These are phyloP conservation scores for Trichoderma pleuroti DNA, from an alignment of 2,329 filamentous ascomycete species.

Conservation along the genomic window DNA sequence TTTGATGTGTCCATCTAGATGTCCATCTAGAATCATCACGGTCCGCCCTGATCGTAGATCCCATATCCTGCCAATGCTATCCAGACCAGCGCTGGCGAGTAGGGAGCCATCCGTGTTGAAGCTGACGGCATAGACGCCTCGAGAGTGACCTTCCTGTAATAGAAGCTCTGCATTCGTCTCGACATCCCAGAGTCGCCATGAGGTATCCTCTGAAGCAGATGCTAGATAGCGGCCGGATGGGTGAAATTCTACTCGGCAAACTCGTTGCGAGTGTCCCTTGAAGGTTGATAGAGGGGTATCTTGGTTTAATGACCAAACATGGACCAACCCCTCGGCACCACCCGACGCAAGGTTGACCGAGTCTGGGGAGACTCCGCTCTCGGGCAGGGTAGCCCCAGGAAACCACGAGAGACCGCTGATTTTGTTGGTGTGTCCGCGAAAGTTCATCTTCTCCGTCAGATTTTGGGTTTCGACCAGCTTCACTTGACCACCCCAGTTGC, in stretches of 20 bases:
- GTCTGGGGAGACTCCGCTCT: slow-evolving; percentile 65
- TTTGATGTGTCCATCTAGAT: slow-evolving; percentile 76
- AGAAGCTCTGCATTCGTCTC: slow-evolving; percentile 79
- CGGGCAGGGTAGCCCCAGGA: slow-evolving; percentile 73
- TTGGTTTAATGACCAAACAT: slow-evolving; percentile 85
- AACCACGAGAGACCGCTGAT: slow-evolving; percentile 90
- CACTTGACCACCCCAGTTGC: slow-evolving; percentile 89
- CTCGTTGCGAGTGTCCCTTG: slow-evolving; percentile 77
- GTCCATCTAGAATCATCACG: slow-evolving; percentile 90
- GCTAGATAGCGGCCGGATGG: slow-evolving; percentile 86
- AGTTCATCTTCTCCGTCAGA: slow-evolving; percentile 68
- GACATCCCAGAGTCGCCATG: slow-evolving; percentile 95
- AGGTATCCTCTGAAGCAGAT: slow-evolving; percentile 92
- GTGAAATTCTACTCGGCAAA: slow-evolving; percentile 91
- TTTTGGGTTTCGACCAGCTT: slow-evolving; percentile 81
- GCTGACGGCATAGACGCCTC: slow-evolving; percentile 84
- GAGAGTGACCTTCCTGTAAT: slow-evolving; percentile 89
- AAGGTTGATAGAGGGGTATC: slow-evolving; percentile 82
- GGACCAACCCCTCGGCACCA: slow-evolving; percentile 80
- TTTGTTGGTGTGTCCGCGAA: slow-evolving; percentile 83
- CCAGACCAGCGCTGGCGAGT: slow-evolving; percentile 84
- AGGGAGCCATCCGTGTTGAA: slow-evolving; percentile 92
- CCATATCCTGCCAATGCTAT: slow-evolving; percentile 94
- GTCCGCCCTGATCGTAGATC: slow-evolving; percentile 88
- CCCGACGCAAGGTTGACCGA: slow-evolving; percentile 85